Evolutionary conservation across 2,329 filamentous ascomycete genomes (phyloP).

Genomic region (Chaetothyriales sp.): DNA sequence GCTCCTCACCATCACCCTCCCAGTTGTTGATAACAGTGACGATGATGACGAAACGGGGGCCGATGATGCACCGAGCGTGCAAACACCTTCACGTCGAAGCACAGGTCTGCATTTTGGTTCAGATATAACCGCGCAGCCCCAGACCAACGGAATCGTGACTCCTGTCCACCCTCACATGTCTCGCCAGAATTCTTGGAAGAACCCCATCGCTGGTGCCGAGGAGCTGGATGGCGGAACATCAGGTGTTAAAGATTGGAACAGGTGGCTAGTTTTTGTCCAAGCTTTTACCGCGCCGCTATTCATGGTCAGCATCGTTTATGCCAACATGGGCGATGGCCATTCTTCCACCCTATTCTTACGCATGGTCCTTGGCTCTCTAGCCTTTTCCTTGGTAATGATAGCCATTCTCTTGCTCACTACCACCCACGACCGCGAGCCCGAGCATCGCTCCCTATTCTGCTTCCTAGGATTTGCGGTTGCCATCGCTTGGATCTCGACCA

Average conservation of each 20-base stretch:
- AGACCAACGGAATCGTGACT: not conserved
- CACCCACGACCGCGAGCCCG: conserved; percentile 49
- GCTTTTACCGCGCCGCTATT: conserved; percentile 79
- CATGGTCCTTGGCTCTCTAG: conserved; percentile 48
- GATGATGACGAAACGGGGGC: conserved; percentile 34
- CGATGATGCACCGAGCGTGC: conserved; percentile 6
- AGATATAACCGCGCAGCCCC: conserved; percentile 1
- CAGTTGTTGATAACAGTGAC: conserved; percentile 63
- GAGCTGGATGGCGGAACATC: conserved; percentile 17
- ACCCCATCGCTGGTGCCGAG: conserved; percentile 22
- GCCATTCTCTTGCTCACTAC: conserved; percentile 54
- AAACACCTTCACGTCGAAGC: not conserved
- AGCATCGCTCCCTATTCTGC: conserved; percentile 64
- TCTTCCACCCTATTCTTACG: conserved; percentile 34
- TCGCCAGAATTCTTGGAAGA: conserved; percentile 25
- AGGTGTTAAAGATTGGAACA: conserved; percentile 54
- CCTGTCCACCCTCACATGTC: conserved; percentile 11
- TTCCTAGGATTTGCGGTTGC: conserved; percentile 81
- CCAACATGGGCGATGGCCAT: conserved; percentile 36
- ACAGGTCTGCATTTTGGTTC: not conserved
- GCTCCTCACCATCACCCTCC: conserved; percentile 73
- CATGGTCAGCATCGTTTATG: conserved; percentile 55
- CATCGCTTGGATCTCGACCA: conserved; percentile 91
- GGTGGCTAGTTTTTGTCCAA: conserved; percentile 77
- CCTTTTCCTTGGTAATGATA: conserved; percentile 53